These are phyloP conservation scores for Clarireedia hainanense DNA, from an alignment of 2,329 filamentous ascomycete species.

Conservation along the genomic window DNA sequence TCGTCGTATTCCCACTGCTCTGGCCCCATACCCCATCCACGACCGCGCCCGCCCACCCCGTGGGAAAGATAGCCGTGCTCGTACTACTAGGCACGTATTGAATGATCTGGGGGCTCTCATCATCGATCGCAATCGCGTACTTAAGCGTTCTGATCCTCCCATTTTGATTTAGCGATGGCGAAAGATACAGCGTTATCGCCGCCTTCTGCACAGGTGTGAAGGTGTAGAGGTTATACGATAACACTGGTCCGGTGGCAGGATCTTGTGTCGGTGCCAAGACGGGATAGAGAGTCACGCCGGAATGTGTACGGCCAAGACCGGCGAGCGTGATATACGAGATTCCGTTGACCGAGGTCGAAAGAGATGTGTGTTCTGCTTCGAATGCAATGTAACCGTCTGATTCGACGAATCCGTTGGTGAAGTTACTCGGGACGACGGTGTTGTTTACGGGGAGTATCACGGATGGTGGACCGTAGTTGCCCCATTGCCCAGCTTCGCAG, in stretches of 20 bases:
- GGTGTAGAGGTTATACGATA: slow-evolving; percentile 55
- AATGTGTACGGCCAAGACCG: slow-evolving; percentile 49
- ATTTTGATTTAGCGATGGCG: slow-evolving; percentile 41
- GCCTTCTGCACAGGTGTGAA: slow-evolving; percentile 39
- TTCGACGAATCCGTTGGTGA: slow-evolving; percentile 52
- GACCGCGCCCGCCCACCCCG: slow-evolving; percentile 20
- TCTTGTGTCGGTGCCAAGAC: slow-evolving; percentile 42
- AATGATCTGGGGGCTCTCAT: slow-evolving; percentile 30
- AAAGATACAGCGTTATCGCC: slow-evolving; percentile 42
- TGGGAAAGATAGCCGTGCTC: slow-evolving; percentile 18
- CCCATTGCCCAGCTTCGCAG: slow-evolving; percentile 32
- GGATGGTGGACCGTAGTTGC: slow-evolving; percentile 37
- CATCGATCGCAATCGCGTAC: slow-evolving; percentile 41
- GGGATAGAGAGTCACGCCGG: slow-evolving; percentile 50
- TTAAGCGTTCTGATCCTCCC: slow-evolving; percentile 42
- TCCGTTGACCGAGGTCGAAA: slow-evolving; percentile 33
- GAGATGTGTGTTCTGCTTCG: slow-evolving; percentile 42
- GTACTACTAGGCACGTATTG: slow-evolving; percentile 22
- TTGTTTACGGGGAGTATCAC: slow-evolving; percentile 49
- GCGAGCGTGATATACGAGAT: slow-evolving; percentile 43
- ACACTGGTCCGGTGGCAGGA: slow-evolving; percentile 41
- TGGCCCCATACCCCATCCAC: slow-evolving; percentile 23
- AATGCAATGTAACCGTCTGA: slow-evolving; percentile 50
- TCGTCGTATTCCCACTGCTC: slow-evolving; percentile 22
- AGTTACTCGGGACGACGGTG: slow-evolving; percentile 40